Base-by-base conservation (phyloP, 352 stramenopile species). In the Plasmopara muralis region DNA sequence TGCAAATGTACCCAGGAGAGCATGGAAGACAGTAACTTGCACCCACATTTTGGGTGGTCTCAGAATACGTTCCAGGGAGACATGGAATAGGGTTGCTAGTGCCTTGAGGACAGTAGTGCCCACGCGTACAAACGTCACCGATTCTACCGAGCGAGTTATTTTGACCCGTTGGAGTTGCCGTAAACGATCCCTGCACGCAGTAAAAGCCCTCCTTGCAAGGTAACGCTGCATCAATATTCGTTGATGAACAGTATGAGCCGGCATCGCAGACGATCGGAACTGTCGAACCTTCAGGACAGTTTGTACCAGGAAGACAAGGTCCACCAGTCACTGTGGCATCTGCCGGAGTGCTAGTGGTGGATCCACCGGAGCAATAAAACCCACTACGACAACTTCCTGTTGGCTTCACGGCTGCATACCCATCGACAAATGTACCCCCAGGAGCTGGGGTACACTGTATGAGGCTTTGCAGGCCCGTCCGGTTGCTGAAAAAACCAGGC, bases 101-200 rank as follows among this genome's bases (percentile, higher is more conserved):
- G 5, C 75, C 79, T 42, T 51, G 15, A 2, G 78, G 85, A 49
- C 85, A 96, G 55, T 90, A 96, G 44, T 89, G 81, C 1, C 87
- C 87, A 1, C 47, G 51, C 6, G 68, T 66, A 38, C 80, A 93
- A 0, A 90, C 66, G 47, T 95, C 54, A 7, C 84, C 84, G 28
- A 95, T 89, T 0, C 62, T 66, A 2, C 82, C 82, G 6, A 91
- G 63, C 9, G 72, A 76, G 54, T 91, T 93, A 46, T 61, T 77
- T 55, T 88, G 64, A 0, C 82, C 80, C 0, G 77, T 89, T 7
- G 82, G 82, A 2, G 68, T 85, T 7, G 76, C 65, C 1, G 82
- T 93, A 56, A 74, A 95, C 10, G 81, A 91, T 8, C 82, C 81
- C 56, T 94, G 85, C 0, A 95, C 63, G 46, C 88, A 97, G 57